Evolutionary conservation across 495 filamentous ascomycete genomes (phyloP), one percentile per base, ranked within the genome.

Genomic region (Melanomma pulvis-pyrius): DNA sequence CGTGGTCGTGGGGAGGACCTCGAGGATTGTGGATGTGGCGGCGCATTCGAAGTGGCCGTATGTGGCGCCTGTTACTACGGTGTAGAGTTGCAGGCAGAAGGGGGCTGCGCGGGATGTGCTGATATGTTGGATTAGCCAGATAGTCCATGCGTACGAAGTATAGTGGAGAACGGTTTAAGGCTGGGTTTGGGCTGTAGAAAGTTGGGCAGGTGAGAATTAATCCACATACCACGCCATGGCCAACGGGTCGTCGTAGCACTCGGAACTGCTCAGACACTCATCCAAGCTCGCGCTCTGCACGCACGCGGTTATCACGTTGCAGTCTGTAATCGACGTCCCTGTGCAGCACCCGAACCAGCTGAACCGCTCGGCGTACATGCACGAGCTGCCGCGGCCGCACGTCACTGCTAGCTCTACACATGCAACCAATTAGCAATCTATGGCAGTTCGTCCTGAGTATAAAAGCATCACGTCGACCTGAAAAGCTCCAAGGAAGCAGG

Each of bases 301-400:
- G 22, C 51, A 54, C 25, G 51, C 51, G 28, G 51, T 54, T 1
- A 19, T 4, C 17, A 54, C 28, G 9, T 54, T 30, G 29, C 51
- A 54, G 28, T 54, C 51, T 15, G 51, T 30, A 1, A 54, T 19
- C 7, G 9, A 4, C 8, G 26, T 32, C 1, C 51, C 51, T 1
- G 51, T 54, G 19, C 51, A 54, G 28, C 51, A 54, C 28, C 51
- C 51, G 29, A 54, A 54, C 51, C 51, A 54, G 51, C 51, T 54
- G 51, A 30, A 54, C 17, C 9, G 8, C 7, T 54, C 29, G 15
- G 30, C 21, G 28, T 54, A 54, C 51, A 54, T 54, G 51, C 51
- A 54, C 1, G 51, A 54, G 19, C 48, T 51, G 26, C 51, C 51
- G 8, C 25, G 17, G 51, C 17, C 3, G 17, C 51, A 54, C 13